Evolutionary conservation across 768 basidiomycete species (phyloP).

Genomic region (Mycena epipterygia): DNA sequence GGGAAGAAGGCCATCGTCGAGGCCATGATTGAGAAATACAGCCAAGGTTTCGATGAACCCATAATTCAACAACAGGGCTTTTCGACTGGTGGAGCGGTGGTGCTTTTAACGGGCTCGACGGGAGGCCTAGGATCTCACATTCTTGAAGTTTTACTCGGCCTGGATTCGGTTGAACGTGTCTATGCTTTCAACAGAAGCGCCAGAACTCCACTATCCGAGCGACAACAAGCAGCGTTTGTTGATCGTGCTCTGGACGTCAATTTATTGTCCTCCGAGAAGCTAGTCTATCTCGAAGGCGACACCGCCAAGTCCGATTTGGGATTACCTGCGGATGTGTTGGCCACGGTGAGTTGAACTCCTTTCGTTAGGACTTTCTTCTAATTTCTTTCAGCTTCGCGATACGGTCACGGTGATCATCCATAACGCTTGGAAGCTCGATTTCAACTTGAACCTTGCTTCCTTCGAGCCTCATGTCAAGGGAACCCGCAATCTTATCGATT

Average conservation of each 20-base stretch:
- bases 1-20: slow-evolving; percentile 6
- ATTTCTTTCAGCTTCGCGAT: slow-evolving; percentile 40
- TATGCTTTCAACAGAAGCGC: slow-evolving; percentile 49
- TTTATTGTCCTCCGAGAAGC: slow-evolving; percentile 45
- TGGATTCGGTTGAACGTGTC: slow-evolving; percentile 39
- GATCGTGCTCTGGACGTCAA: slow-evolving; percentile 49
- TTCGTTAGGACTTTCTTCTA: neutral
- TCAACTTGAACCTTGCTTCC: slow-evolving; percentile 57
- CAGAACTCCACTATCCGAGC: slow-evolving; percentile 30
- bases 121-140: slow-evolving; percentile 56
- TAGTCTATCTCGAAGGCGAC: slow-evolving; percentile 55
- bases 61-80: neutral
- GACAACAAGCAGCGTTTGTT: slow-evolving; percentile 48
- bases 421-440: slow-evolving; percentile 65
- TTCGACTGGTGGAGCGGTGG: slow-evolving; percentile 31
- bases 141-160: slow-evolving; percentile 44
- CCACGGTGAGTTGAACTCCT: slow-evolving; percentile 42
- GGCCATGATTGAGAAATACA: slow-evolving; percentile 27
- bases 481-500: slow-evolving; percentile 52
- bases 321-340: slow-evolving; percentile 40
- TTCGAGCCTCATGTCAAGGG: slow-evolving; percentile 59
- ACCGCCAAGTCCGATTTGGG: slow-evolving; percentile 52
- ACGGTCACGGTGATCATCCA: no score
- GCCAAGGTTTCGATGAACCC: neutral
- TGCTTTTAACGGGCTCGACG: slow-evolving; percentile 59